These are phyloP conservation scores for Phytophthora quininea DNA, from an alignment of 352 stramenopile species.

Conservation along the genomic window DNA sequence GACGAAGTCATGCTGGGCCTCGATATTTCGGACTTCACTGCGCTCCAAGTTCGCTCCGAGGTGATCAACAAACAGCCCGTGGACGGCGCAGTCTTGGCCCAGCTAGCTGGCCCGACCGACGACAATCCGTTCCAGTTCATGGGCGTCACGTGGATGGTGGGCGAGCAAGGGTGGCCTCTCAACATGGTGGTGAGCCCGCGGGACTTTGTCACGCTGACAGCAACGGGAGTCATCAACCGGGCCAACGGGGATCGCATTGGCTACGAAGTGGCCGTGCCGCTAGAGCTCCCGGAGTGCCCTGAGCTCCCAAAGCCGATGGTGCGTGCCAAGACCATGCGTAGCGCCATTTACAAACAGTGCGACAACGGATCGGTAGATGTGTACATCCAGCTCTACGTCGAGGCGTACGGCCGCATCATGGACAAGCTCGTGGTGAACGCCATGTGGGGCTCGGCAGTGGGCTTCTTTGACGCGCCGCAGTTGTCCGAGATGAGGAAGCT, in stretches of 20 bases:
- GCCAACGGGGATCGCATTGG: conserved; percentile 28
- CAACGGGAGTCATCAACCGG: conserved; percentile 23
- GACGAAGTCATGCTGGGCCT: conserved; percentile 1
- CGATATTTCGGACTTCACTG: neutral
- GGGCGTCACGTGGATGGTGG: conserved; percentile 24
- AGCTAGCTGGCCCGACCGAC: conserved; percentile 21
- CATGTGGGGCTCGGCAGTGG: conserved; percentile 2
- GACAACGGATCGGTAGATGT: conserved; percentile 11
- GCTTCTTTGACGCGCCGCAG: conserved; percentile 1
- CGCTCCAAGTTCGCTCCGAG: conserved; percentile 8
- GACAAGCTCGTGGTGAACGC: conserved; percentile 3
- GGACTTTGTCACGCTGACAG: conserved; percentile 27
- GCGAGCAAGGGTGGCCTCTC: conserved; percentile 8
- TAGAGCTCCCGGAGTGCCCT: conserved; percentile 21
- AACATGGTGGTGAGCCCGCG: conserved; percentile 23
- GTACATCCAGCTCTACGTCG: conserved; percentile 16
- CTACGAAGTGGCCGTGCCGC: conserved; percentile 46
- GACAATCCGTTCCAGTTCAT: conserved; percentile 35
- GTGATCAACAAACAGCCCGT: neutral
- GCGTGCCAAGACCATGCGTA: conserved; percentile 13
- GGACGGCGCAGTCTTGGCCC: conserved; percentile 19
- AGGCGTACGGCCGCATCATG: conserved; percentile 1
- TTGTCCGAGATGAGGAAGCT: conserved; percentile 17
- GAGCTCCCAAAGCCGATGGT: conserved; percentile 8
- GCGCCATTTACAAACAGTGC: conserved; percentile 12